Conservation (phyloP, 345 rosid species). For the Populus tremula region DNA sequence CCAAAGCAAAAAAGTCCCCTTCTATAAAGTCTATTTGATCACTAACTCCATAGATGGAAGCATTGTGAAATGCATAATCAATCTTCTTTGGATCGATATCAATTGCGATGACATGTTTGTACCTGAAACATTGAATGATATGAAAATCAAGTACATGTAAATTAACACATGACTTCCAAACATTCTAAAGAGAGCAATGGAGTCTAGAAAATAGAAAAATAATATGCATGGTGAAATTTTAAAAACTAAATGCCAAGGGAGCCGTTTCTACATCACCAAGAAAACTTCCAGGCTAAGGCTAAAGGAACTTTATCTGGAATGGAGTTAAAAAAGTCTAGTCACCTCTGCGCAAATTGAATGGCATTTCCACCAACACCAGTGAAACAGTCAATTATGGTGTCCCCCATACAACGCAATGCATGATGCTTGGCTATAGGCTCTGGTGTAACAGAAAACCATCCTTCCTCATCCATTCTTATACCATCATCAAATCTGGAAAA, state of each 20-base stretch:
- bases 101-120: slow-evolving; percentile 66
- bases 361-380: slow-evolving; percentile 97
- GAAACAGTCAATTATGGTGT: slow-evolving; percentile 70
- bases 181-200: neutral
- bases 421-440: slow-evolving; percentile 85
- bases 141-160: slow-evolving; percentile 9
- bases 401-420: slow-evolving; percentile 58
- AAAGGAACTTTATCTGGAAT: slow-evolving; percentile 1
- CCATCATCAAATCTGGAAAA: slow-evolving; percentile 86
- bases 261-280: neutral
- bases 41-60: slow-evolving; percentile 70
- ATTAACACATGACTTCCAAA: neutral
- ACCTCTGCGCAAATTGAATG: slow-evolving; percentile 77
- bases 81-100: slow-evolving; percentile 82
- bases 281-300: neutral
- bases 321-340: slow-evolving; percentile 11
- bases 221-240: neutral
- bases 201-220: neutral
- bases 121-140: slow-evolving; percentile 45
- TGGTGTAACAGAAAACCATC: slow-evolving; percentile 99
- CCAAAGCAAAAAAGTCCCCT: slow-evolving; percentile 76
- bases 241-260: slow-evolving; percentile 2
- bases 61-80: slow-evolving; percentile 76
- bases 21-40: slow-evolving; percentile 70
- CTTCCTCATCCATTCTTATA: slow-evolving; percentile 90